Evolutionary conservation across 805 yeast species (phyloP), one percentile per base, ranked within the genome.

Genomic region (Saccharomycopsis oosterbeekiorum): DNA sequence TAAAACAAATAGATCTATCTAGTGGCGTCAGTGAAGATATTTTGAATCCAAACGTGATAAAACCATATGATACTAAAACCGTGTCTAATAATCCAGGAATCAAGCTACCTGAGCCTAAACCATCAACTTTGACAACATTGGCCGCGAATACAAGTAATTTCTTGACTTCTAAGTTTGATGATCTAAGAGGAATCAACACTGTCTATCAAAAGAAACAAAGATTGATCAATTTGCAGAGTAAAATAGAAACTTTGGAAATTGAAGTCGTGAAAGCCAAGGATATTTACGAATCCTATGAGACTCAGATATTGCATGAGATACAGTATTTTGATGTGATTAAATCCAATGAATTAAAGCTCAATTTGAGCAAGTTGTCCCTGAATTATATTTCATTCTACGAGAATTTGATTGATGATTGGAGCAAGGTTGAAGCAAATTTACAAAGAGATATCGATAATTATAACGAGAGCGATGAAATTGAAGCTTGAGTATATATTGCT

Each of bases 271-370:
- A 71, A 59, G 84, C 87, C 4, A 79, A 80, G 66, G 71, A 73
- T 43, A 73, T 80, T 1, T 78, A 82, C 10, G 83, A 79, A 61
- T 75, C 78, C 53, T 83, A 81, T 67, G 87, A 84, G 65, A 80
- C 80, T 62, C 81, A 82, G 60, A 80, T 84, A 1, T 66, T 80
- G 43, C 78, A 80, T 66, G 88, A 84, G 68, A 78, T 84, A 43
- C 74, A 77, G 36, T 75, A 85, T 64, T 93, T 96, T 78, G 96
- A 93, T 67, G 79, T 78, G 26, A 87, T 89, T 64, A 91, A 91
- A 72, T 82, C 89, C 37, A 77, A 79, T 42, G 97, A 93, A 73
- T 78, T 92, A 70, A 85, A 86, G 68, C 78, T 79, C 37, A 81
- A 96, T 1, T 78, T 93, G 74, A 75, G 83, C 9, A 80, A 80